Evolutionary conservation across 2,329 filamentous ascomycete genomes (phyloP), one percentile per base, ranked within the genome.

Genomic region (Colletotrichum tanaceti): DNA sequence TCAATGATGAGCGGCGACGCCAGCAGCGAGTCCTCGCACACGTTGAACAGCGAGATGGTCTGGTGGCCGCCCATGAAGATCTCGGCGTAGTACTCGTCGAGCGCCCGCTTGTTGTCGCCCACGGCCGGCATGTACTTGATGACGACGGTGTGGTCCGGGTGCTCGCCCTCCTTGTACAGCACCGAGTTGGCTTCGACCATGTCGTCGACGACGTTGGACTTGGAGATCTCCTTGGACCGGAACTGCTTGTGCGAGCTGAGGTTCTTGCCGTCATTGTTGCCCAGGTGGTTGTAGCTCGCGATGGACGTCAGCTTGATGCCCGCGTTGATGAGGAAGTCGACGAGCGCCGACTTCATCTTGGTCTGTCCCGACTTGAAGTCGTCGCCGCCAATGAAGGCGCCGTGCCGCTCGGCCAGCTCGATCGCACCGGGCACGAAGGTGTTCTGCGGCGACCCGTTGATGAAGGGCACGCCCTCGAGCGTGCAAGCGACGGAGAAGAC

Each of bases 91-190:
- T 99, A 99, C 87, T 99, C 96, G 77, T 99, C 96, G 63, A 99
- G 87, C 63, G 96, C 96, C 78, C 96, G 94, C 90, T 99, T 99
- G 88, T 98, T 97, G 84, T 99, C 96, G 71, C 96, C 96, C 57
- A 99, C 96, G 72, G 94, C 93, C 43, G 96, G 96, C 94, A 99
- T 97, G 86, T 99, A 99, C 89, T 99, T 99, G 90, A 99, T 99
- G 75, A 99, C 96, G 69, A 99, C 96, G 69, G 93, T 97, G 85
- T 99, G 96, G 79, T 99, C 94, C 2, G 96, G 96, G 81, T 98
- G 94, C 84, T 99, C 96, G 74, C 91, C 94, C 76, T 93, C 85
- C 82, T 91, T 89, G 86, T 99, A 99, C 65, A 99, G 87, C 58
- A 98, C 90, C 58, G 83, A 85, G 85, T 99, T 99, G 77, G 96